Conservation (phyloP, 306 rosid genomes). For the Mimosa pudica region DNA sequence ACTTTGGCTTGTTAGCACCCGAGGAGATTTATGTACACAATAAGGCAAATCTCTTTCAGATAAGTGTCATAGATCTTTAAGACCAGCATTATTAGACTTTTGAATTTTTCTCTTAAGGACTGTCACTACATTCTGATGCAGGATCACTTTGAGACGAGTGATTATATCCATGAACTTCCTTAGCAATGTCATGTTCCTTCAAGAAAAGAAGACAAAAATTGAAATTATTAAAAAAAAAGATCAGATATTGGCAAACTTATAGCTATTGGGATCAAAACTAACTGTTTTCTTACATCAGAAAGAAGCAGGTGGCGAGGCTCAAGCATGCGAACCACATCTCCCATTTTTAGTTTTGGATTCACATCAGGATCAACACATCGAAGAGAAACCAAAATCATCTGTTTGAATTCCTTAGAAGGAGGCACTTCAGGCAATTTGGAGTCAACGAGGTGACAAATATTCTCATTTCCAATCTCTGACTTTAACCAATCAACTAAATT, state of each 20-base stretch:
- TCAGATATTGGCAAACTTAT: neutral
- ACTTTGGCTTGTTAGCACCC: neutral
- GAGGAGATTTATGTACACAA: neutral
- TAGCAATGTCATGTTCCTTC: constrained; percentile 37
- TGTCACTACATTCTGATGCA: constrained; percentile 22
- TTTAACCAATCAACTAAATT: constrained; percentile 61
- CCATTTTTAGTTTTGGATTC: constrained; percentile 56
- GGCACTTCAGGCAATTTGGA: constrained; percentile 53
- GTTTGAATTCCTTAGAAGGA: constrained; percentile 54
- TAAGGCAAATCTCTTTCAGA: neutral
- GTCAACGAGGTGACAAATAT: constrained; percentile 43
- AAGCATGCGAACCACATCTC: constrained; percentile 60
- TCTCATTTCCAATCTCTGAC: constrained; percentile 49
- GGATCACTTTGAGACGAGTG: constrained; percentile 13
- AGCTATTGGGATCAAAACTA: neutral
- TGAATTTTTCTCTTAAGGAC: neutral
- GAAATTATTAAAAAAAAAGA: neutral
- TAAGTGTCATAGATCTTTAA: neutral
- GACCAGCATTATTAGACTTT: constrained; percentile 4
- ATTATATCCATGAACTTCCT: constrained; percentile 12
- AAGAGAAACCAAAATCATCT: constrained; percentile 55
- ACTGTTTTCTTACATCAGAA: constrained; percentile 38
- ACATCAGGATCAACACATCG: constrained; percentile 58
- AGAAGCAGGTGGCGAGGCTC: constrained; percentile 52
- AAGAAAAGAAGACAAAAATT: neutral